Conservation (phyloP, 306 rosid genomes). For the Acacia melanoxylon region DNA sequence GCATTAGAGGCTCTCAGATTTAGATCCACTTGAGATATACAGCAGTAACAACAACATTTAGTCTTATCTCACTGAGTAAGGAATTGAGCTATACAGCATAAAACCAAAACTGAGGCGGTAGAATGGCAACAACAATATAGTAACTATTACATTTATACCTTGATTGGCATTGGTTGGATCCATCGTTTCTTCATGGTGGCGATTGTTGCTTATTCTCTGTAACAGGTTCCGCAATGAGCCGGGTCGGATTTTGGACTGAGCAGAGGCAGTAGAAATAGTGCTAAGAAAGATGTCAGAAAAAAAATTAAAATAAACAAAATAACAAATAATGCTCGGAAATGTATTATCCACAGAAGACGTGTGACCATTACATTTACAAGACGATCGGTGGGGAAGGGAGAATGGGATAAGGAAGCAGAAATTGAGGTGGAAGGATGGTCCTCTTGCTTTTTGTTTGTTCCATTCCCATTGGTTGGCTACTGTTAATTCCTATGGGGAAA, state of each 20-base stretch:
- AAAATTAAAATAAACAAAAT: background rate
- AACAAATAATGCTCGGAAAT: background rate
- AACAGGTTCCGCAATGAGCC: constrained; percentile 12
- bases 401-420: background rate
- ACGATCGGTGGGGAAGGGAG: background rate
- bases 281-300: background rate
- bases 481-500: background rate
- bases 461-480: background rate
- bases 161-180: constrained; percentile 33
- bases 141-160: constrained; percentile 35
- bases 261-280: background rate
- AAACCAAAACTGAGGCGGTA: background rate
- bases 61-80: background rate
- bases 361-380: background rate
- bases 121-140: background rate
- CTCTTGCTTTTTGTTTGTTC: background rate
- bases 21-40: background rate
- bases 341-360: constrained; percentile 24
- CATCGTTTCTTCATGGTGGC: constrained; percentile 34
- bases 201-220: constrained; percentile 13
- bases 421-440: background rate
- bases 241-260: background rate
- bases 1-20: constrained; percentile 2
- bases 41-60: background rate
- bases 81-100: background rate